phyloP scores from a whole-genome alignment of 2,329 filamentous ascomycete genomes.

The Nemania diffusa region DNA sequence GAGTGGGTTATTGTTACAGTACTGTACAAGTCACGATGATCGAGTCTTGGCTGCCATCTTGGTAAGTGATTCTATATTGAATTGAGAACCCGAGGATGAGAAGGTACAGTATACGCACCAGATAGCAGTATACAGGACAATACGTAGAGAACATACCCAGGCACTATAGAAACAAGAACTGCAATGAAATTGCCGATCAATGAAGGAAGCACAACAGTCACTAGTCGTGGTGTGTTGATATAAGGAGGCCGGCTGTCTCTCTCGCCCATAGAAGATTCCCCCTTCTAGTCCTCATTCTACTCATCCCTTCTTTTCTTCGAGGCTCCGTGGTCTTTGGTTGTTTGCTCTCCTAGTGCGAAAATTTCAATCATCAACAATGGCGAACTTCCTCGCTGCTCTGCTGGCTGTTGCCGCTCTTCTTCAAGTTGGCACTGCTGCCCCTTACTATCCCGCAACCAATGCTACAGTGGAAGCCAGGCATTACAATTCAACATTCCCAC shows the following conservation, averaged over 20 bases:
- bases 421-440: conserved; percentile 43
- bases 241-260: conserved; percentile 38
- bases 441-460: conserved; percentile 35
- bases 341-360: conserved; percentile 25
- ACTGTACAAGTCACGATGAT: conserved; percentile 9
- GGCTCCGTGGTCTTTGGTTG: conserved; percentile 26
- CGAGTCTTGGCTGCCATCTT: conserved; percentile 22
- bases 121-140: background rate
- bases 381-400: conserved; percentile 46
- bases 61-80: conserved; percentile 18
- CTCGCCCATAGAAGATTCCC: conserved; percentile 13
- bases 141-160: background rate
- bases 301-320: conserved; percentile 30
- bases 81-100: conserved; percentile 7
- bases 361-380: conserved; percentile 39
- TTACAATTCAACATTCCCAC: conserved; percentile 35
- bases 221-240: conserved; percentile 33
- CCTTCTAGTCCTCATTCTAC: conserved; percentile 16
- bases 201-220: background rate
- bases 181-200: conserved; percentile 43
- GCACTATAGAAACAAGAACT: conserved; percentile 12
- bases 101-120: conserved; percentile 4
- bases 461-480: conserved; percentile 24
- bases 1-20: conserved; percentile 7
- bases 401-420: conserved; percentile 45